These are phyloP conservation scores for Xerocomus tenax DNA, from an alignment of 1,284 basidiomycete species.

Conservation along the genomic window DNA sequence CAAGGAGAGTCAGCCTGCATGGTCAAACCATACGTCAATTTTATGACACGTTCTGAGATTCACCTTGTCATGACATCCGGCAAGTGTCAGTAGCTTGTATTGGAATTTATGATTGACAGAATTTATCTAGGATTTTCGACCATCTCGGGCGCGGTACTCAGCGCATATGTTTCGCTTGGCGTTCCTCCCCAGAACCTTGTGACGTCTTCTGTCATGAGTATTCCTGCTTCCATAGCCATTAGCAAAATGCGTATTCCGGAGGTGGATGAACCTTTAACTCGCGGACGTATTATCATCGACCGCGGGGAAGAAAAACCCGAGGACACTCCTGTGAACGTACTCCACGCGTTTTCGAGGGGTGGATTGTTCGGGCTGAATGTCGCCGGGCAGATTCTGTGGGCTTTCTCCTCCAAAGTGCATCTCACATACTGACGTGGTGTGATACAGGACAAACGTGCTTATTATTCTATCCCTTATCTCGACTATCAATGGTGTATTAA, in stretches of 20 bases:
- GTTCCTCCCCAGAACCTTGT: constrained; percentile 77
- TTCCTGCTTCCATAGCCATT: constrained; percentile 87
- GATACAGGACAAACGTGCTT: constrained; percentile 60
- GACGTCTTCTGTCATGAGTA: constrained; percentile 89
- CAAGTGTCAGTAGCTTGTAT: constrained; percentile 21
- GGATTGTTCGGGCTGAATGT: constrained; percentile 80
- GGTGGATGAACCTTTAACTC: constrained; percentile 75
- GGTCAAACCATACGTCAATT: constrained; percentile 76
- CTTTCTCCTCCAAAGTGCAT: constrained; percentile 6
- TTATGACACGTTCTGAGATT: constrained; percentile 84
- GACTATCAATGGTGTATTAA: constrained; percentile 76
- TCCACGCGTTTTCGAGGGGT: constrained; percentile 85
- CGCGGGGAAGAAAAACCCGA: constrained; percentile 55
- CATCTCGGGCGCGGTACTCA: constrained; percentile 82
- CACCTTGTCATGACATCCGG: constrained; percentile 88
- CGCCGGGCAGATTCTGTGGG: constrained; percentile 76
- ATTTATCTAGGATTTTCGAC: constrained; percentile 61
- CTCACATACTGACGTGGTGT: background rate
- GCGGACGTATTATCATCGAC: constrained; percentile 71
- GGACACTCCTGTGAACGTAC: constrained; percentile 58
- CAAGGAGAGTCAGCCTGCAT: constrained; percentile 83
- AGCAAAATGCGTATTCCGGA: constrained; percentile 82
- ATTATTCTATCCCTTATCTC: constrained; percentile 76
- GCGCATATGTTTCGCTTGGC: constrained; percentile 77
- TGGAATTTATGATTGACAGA: constrained; percentile 3